Base-by-base conservation (phyloP, 108 stramenopile genomes). In the Nitzschia putrida region DNA sequence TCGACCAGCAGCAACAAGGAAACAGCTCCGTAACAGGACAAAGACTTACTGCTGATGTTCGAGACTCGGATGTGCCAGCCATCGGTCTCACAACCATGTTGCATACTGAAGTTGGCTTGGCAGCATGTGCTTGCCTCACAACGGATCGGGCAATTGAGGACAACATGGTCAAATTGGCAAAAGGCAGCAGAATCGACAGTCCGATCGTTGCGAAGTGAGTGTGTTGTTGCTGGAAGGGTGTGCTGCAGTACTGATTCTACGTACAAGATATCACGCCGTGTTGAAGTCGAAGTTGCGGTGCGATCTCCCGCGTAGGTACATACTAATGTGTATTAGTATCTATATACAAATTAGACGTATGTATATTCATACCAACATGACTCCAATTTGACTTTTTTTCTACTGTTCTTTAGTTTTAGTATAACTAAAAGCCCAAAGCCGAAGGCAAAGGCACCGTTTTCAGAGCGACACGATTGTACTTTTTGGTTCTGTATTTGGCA, bases 31-130 rank as follows among this genome's bases (percentile, higher is more conserved):
- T 16, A 22, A 49, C 47, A 49, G 14, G 47, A 18, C 20, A 49
- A 76, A 34, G 29, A 34, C 90, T 76, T 83, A 91, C 90, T 76
- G 90, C 84, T 22, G 90, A 91, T 51, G 90, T 91, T 25, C 77
- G 76, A 58, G 90, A 91, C 20, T 84, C 78, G 7, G 85, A 85
- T 43, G 79, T 75, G 26, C 82, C 87, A 7, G 87, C 82, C 87
- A 88, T 85, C 55, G 74, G 76, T 47, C 90, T 77, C 42, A 80
- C 70, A 16, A 73, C 70, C 39, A 83, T 45, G 61, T 69, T 71
- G 60, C 58, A 59, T 12, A 51, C 44, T 12, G 69, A 52, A 22
- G 47, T 13, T 20, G 11, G 68, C 59, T 60, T 63, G 20, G 44
- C 14, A 63, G 61, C 25, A 29, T 0, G 3, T 37, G 50, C 68